A percentile compares a stretch with the other conserved stretches of the same genome.
Conservation (phyloP, 768 basidiomycete species). For the Collybiopsis confluens region DNA sequence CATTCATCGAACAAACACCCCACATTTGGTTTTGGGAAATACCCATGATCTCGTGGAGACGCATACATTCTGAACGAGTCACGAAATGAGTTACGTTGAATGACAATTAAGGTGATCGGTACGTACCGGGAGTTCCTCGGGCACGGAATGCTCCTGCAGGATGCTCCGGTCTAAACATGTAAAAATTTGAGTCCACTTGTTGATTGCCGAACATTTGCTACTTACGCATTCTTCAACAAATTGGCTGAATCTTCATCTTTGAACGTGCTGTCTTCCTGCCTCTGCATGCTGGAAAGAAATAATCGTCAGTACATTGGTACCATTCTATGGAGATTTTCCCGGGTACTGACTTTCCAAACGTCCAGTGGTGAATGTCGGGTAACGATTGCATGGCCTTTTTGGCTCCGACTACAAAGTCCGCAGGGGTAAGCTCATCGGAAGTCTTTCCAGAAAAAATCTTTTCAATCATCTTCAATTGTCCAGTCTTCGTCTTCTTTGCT, state of each 20-base stretch:
- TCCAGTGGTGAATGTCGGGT: slow-evolving; percentile 57
- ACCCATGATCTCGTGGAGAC: slow-evolving; percentile 78
- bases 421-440: slow-evolving; percentile 38
- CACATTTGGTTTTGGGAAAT: slow-evolving; percentile 72
- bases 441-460: slow-evolving; percentile 51
- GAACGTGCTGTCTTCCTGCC: slow-evolving; percentile 59
- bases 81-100: too few relatives aligned
- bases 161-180: slow-evolving; percentile 51
- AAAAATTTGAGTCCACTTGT: not conserved
- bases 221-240: slow-evolving; percentile 61
- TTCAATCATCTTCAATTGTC: slow-evolving; percentile 46
- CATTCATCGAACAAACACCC: slow-evolving; percentile 83
- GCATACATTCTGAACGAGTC: slow-evolving; percentile 62
- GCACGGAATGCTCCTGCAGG: slow-evolving; percentile 74
- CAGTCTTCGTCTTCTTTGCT: slow-evolving; percentile 69
- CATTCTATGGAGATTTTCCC: too few relatives aligned
- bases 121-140: slow-evolving; percentile 60
- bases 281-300: slow-evolving; percentile 47
- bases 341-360: slow-evolving; percentile 56
- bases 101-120: too few relatives aligned
- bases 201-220: too few relatives aligned
- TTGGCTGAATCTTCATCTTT: slow-evolving; percentile 67
- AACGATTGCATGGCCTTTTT: slow-evolving; percentile 33
- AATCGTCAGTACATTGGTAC: not conserved
- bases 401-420: slow-evolving; percentile 51